Evolutionary conservation across 352 stramenopile genomes (phyloP), one percentile per base, ranked within the genome.

Genomic region (Stramenopiles sp.): DNA sequence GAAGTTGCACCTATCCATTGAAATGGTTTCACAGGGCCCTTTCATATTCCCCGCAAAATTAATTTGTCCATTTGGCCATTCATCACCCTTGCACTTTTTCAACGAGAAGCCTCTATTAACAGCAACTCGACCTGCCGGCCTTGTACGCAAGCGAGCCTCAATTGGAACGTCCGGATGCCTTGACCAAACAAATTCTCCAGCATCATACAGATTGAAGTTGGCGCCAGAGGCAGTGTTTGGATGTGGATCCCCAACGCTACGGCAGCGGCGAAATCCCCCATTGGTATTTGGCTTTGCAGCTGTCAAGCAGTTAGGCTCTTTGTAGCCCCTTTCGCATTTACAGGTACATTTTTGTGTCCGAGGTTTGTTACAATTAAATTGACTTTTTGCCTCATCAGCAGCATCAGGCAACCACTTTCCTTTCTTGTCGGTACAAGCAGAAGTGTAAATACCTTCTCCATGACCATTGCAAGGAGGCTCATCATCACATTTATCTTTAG

Each of bases 131-230:
- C 71, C 71, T 14, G 4, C 4, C 8, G 71, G 71, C 4, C 4
- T 14, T 4, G 71, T 78, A 33, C 71, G 71, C 22, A 78, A 78
- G 8, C 71, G 30, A 78, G 71, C 71, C 22, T 78, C 71, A 14
- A 78, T 33, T 14, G 30, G 30, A 4, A 78, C 31, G 22, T 78
- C 71, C 14, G 71, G 71, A 78, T 78, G 71, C 4, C 71, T 4
- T 8, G 71, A 78, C 71, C 71, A 78, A 14, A 78, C 71, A 78
- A 78, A 78, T 78, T 78, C 71, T 14, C 71, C 71, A 33, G 71
- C 30, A 33, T 78, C 71, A 78, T 78, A 78, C 1, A 78, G 30
- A 78, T 78, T 78, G 14, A 78, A 78, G 31, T 78, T 78, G 4
- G 71, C 71, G 14, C 71, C 71, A 78, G 71, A 4, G 4, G 71